A percentile compares a stretch with the other conserved stretches of the same genome.
Evolutionary conservation across 2,329 filamentous ascomycete genomes (phyloP).

Genomic region (Phaeosphaeriaceae sp.): DNA sequence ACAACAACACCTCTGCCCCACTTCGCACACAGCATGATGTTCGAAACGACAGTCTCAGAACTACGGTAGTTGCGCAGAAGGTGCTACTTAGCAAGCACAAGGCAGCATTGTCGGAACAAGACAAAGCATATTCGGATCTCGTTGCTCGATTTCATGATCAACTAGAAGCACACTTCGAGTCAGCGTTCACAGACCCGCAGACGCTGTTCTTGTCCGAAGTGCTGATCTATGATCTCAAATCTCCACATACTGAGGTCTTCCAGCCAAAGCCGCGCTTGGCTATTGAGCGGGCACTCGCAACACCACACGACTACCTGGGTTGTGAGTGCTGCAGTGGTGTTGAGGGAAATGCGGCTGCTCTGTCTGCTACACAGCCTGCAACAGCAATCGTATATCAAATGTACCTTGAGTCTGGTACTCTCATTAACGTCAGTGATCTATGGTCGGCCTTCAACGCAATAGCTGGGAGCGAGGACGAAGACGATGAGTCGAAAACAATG

Average conservation of each 20-base stretch:
- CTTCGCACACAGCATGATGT: slow-evolving; percentile 79
- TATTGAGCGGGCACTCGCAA: slow-evolving; percentile 73
- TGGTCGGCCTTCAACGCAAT: slow-evolving; percentile 78
- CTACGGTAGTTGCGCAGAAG: slow-evolving; percentile 81
- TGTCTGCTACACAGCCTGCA: slow-evolving; percentile 69
- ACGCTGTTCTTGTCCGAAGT: slow-evolving; percentile 71
- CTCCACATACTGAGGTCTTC: slow-evolving; percentile 76
- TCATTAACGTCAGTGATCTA: slow-evolving; percentile 81
- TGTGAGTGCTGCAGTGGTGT: slow-evolving; percentile 70
- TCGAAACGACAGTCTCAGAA: slow-evolving; percentile 72
- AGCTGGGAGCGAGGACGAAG: slow-evolving; percentile 59
- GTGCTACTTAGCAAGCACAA: slow-evolving; percentile 80
- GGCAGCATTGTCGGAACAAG: slow-evolving; percentile 72
- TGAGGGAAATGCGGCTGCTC: slow-evolving; percentile 49
- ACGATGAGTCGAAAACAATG: slow-evolving; percentile 57
- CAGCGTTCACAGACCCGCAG: slow-evolving; percentile 57
- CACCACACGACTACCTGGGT: slow-evolving; percentile 78
- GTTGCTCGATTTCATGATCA: slow-evolving; percentile 64
- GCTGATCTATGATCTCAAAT: slow-evolving; percentile 76
- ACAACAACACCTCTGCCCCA: slow-evolving; percentile 38
- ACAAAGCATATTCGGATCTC: slow-evolving; percentile 72
- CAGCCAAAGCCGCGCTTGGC: slow-evolving; percentile 74
- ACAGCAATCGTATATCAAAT: slow-evolving; percentile 79
- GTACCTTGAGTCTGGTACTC: slow-evolving; percentile 76
- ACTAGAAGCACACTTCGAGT: slow-evolving; percentile 57